Evolutionary conservation across 306 rosid genomes (phyloP), one percentile per base, ranked within the genome.

Genomic region (Pyrus bretschneideri): DNA sequence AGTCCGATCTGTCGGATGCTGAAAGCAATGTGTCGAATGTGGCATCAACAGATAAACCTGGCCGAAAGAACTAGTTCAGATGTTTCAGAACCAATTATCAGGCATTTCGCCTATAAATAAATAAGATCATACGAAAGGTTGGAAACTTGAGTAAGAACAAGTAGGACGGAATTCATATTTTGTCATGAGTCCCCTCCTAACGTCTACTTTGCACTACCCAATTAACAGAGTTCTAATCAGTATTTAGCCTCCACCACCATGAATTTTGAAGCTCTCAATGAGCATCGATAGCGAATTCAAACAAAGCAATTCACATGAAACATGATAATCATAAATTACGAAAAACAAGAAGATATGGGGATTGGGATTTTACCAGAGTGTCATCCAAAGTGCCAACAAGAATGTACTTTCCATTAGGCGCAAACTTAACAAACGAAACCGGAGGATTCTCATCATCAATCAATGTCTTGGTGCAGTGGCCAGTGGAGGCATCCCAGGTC

Each of bases 401-500:
- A 67, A 95, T 93, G 77, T 85, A 92, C 84, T 88, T 95, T 17
- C 87, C 96, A 71, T 94, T 90, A 30, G 98, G 98, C 4, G 98
- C 91, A 66, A 94, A 94, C 81, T 90, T 94, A 70, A 95, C 97
- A 69, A 85, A 95, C 6, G 97, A 95, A 79, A 95, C 97, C 1
- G 97, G 98, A 2, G 98, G 98, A 11, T 92, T 95, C 79, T 95
- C 97, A 66, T 95, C 98, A 49, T 95, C 97, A 23, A 95, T 90
- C 76, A 95, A 83, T 58, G 98, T 95, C 89, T 95, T 95, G 74
- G 90, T 87, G 72, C 98, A 95, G 73, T 95, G 98, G 0, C 97
- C 98, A 29, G 98, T 95, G 11, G 93, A 85, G 1, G 98, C 96
- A 78, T 95, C 90, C 82, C 98, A 95, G 63, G 91, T 92, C 82